Percentiles rank a stretch among this genome's conserved stretches.
Conservation (phyloP, 805 yeast species). For the Kluyveromyces nonfermentans region DNA sequence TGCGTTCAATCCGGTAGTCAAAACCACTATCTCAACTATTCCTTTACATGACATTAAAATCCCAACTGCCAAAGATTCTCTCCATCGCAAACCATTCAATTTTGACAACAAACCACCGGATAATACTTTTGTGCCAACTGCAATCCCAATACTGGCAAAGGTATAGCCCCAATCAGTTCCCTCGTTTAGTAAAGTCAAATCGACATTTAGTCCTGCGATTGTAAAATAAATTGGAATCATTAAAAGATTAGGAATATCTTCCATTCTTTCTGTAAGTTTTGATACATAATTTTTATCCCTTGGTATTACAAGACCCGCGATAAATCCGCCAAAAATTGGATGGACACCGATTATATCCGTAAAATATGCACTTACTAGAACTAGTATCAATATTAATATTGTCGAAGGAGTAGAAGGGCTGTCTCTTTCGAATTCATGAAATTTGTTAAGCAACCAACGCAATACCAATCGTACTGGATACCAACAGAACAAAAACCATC, state of each 20-base stretch:
- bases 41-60: slow-evolving; percentile 84
- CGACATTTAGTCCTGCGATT: slow-evolving; percentile 63
- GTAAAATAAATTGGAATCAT: slow-evolving; percentile 75
- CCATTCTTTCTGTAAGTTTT: slow-evolving; percentile 62
- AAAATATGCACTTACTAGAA: slow-evolving; percentile 61
- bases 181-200: slow-evolving; percentile 50
- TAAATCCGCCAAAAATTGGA: slow-evolving; percentile 78
- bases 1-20: slow-evolving; percentile 64
- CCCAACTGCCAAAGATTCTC: slow-evolving; percentile 71
- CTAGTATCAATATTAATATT: slow-evolving; percentile 43
- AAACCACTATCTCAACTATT: slow-evolving; percentile 74
- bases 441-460: slow-evolving; percentile 35
- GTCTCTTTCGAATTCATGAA: slow-evolving; percentile 50
- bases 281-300: slow-evolving; percentile 67
- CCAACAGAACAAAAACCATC: slow-evolving; percentile 55
- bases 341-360: slow-evolving; percentile 83
- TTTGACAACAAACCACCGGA: slow-evolving; percentile 64
- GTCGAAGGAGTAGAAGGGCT: slow-evolving; percentile 55
- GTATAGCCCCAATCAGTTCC: slow-evolving; percentile 77
- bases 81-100: slow-evolving; percentile 52
- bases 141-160: slow-evolving; percentile 56
- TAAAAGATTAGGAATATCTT: slow-evolving; percentile 63
- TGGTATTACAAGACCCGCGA: slow-evolving; percentile 68
- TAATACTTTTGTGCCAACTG: slow-evolving; percentile 54
- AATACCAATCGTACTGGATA: slow-evolving; percentile 48